Percentiles rank a stretch among this genome's conserved stretches.
phyloP scores from a whole-genome alignment of 2,329 filamentous ascomycete genomes.

The Colletotrichum sp. region DNA sequence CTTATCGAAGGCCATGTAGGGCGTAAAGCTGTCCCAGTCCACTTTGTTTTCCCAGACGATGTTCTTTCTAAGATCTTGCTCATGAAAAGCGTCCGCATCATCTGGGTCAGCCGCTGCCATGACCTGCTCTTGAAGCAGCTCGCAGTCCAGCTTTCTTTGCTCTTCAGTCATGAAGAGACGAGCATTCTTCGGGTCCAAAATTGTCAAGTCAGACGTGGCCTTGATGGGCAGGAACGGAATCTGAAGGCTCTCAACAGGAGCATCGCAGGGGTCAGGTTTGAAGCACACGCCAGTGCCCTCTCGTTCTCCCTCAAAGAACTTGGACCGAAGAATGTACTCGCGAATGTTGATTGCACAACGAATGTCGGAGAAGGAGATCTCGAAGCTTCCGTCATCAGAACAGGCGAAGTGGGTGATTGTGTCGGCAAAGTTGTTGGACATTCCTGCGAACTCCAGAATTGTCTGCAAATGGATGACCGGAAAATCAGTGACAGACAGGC shows the following conservation, averaged over 20 bases:
- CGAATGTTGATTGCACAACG: not conserved
- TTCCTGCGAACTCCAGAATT: not conserved
- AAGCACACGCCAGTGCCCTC: not conserved
- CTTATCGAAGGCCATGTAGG: slow-evolving; percentile 3
- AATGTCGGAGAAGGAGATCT: slow-evolving; percentile 7
- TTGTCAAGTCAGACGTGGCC: not conserved
- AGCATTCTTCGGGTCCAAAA: not conserved
- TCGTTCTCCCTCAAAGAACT: not conserved
- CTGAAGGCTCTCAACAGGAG: not conserved
- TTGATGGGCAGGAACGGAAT: not conserved
- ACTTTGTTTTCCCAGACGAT: slow-evolving; percentile 14
- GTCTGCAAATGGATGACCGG: not conserved
- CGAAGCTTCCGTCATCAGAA: slow-evolving; percentile 1
- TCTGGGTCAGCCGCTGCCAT: not conserved
- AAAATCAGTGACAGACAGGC: slow-evolving; percentile 4
- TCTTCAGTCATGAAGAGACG: not conserved
- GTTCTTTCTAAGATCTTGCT: not conserved
- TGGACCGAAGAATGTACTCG: not conserved
- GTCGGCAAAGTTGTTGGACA: not conserved
- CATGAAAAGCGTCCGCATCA: not conserved
- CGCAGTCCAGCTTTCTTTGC: not conserved
- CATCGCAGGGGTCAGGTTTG: not conserved
- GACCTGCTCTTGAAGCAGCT: not conserved
- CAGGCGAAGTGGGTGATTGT: slow-evolving; percentile 3
- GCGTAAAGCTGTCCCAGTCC: not conserved